A percentile compares a stretch with the other conserved stretches of the same genome.
Evolutionary conservation across 2,329 filamentous ascomycete species (phyloP).

Genomic region (Fusarium beomiforme): DNA sequence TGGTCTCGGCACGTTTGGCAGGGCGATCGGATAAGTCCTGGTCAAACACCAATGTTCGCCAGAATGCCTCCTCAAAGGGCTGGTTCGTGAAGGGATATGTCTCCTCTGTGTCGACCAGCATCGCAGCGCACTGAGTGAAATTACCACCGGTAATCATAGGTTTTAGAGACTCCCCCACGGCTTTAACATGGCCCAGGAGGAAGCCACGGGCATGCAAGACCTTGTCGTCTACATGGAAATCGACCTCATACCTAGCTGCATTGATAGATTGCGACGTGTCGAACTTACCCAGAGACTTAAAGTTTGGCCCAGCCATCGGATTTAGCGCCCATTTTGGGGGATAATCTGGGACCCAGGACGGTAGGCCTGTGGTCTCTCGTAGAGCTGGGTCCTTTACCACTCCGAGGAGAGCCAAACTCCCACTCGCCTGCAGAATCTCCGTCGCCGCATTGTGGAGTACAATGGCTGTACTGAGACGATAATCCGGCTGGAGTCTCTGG

Average conservation of each 20-base stretch:
- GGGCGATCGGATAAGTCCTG: neutral
- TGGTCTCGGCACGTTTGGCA: neutral
- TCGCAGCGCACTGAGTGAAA: neutral
- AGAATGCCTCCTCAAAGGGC: neutral
- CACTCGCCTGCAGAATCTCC: neutral
- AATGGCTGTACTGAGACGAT: neutral
- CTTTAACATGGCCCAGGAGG: neutral
- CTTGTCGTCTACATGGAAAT: neutral
- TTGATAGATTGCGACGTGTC: neutral
- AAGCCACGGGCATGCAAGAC: neutral
- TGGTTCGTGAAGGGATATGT: neutral
- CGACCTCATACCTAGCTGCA: too few relatives aligned
- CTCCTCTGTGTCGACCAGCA: neutral
- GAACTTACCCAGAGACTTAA: neutral
- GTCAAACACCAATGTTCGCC: neutral
- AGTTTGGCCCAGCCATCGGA: neutral
- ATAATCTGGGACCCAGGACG: neutral
- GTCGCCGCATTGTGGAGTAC: neutral
- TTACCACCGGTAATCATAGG: rapidly evolving
- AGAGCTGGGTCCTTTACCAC: neutral
- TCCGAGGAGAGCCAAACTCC: neutral
- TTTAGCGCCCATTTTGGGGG: neutral
- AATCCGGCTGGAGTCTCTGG: neutral
- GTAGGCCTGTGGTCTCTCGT: neutral
- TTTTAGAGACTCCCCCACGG: neutral